Conservation (phyloP, 2,329 filamentous ascomycete genomes). For the Cladophialophora exuberans region DNA sequence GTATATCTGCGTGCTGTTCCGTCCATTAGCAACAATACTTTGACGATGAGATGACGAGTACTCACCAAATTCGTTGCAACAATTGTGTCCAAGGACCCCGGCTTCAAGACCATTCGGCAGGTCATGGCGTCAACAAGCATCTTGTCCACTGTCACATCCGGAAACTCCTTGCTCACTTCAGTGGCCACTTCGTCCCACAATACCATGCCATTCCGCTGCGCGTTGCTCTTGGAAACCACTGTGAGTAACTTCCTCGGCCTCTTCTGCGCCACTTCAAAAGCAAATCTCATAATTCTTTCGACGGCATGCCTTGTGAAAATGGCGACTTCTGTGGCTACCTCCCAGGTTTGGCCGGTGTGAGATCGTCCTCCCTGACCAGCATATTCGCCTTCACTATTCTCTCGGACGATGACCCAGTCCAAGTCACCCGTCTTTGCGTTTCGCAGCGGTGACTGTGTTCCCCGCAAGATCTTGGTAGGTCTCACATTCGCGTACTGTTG, state of each 20-base stretch:
- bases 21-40: neutral
- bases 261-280: conserved; percentile 62
- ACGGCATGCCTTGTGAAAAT: conserved; percentile 66
- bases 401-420: conserved; percentile 68
- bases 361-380: conserved; percentile 66
- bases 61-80: conserved; percentile 63
- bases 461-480: conserved; percentile 64
- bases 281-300: conserved; percentile 63
- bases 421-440: conserved; percentile 56
- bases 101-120: conserved; percentile 65
- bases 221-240: conserved; percentile 68
- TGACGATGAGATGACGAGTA: too few relatives aligned
- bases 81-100: conserved; percentile 63
- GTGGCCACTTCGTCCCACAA: conserved; percentile 67
- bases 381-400: conserved; percentile 70
- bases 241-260: conserved; percentile 62
- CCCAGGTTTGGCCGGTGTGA: conserved; percentile 62
- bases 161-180: conserved; percentile 59
- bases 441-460: conserved; percentile 57
- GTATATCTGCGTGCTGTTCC: conserved; percentile 60
- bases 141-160: conserved; percentile 64
- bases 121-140: conserved; percentile 71
- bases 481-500: conserved; percentile 72
- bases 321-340: conserved; percentile 63
- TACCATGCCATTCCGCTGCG: conserved; percentile 68